A percentile compares a stretch with the other conserved stretches of the same genome.
Conservation (phyloP, 495 filamentous ascomycete genomes). For the Hypoxylon subgilvum region DNA sequence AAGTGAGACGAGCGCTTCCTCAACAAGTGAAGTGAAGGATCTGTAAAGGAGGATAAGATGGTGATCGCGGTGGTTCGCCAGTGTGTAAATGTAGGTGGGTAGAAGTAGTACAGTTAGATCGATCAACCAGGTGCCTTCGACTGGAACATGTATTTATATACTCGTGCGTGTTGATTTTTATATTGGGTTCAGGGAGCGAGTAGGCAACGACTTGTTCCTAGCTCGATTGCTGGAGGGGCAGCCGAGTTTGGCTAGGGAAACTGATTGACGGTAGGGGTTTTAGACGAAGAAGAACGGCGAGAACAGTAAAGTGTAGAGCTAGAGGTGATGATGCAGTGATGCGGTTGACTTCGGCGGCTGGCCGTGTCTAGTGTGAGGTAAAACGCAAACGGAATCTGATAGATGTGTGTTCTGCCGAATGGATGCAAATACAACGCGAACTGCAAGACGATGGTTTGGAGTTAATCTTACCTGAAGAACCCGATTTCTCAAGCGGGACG, state of each 20-base stretch:
- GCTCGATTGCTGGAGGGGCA: slow-evolving; percentile 5
- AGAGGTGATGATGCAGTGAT: slow-evolving; percentile 12
- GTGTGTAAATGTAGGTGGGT: not conserved
- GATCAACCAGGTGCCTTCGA: not conserved
- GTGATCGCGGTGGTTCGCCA: not conserved
- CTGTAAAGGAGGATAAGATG: slow-evolving; percentile 10
- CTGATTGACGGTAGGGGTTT: slow-evolving; percentile 3
- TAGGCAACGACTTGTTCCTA: not conserved
- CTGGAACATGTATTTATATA: slow-evolving; percentile 8
- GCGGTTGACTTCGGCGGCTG: not conserved
- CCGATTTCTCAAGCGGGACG: not conserved
- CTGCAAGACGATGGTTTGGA: not conserved
- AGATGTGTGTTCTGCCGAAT: not conserved
- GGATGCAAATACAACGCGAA: not conserved
- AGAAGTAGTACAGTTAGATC: not conserved
- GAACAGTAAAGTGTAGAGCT: not conserved
- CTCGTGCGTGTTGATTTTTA: too few species aligned
- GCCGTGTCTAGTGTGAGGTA: slow-evolving; percentile 2
- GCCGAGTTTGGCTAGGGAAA: slow-evolving; percentile 6
- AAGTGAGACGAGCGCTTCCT: not conserved
- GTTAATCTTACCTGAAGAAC: not conserved
- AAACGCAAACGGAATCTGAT: slow-evolving; percentile 3
- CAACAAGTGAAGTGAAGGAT: not conserved
- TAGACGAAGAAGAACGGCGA: not conserved
- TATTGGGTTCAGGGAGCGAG: too few species aligned